Evolutionary conservation across 305 asterid species (phyloP), one percentile per base, ranked within the genome.

Genomic region (Rubia peregrina): DNA sequence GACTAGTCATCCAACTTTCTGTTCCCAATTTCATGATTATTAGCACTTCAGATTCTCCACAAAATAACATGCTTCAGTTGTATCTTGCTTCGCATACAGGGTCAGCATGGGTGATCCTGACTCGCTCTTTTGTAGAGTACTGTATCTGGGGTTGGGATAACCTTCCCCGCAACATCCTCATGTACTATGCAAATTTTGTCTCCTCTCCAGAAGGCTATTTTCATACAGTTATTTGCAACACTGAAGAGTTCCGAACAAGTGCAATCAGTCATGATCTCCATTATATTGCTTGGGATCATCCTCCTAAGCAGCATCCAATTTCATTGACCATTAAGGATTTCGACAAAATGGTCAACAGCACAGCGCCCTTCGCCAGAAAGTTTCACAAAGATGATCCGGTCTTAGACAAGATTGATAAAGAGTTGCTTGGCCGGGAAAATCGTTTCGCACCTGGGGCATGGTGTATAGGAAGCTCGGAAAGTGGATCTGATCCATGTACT

Each of bases 121-220:
- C 96, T 3, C 95, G 96, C 44, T 80, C 97, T 13, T 90, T 90
- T 24, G 85, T 88, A 48, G 97, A 93, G 67, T 90, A 93, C 82
- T 90, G 97, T 87, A 86, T 93, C 74, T 82, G 88, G 91, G 98
- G 98, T 13, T 93, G 97, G 97, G 96, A 90, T 72, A 93, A 89
- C 80, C 82, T 87, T 36, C 98, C 98, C 2, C 82, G 98, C 11
- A 90, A 95, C 8, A 84, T 89, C 84, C 97, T 93, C 73, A 90
- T 93, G 97, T 93, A 93, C 62, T 93, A 90, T 3, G 68, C 96
- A 26, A 93, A 93, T 73, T 93, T 90, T 74, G 63, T 93, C 67
- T 93, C 98, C 21, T 90, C 98, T 5, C 98, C 98, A 0, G 98
- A 92, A 75, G 97, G 98, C 74, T 92, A 92, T 67, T 92, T 92